Percentiles rank a stretch among this genome's conserved stretches.
Conservation (phyloP, 73 alveolate genomes). For the Halteria grandinella region DNA sequence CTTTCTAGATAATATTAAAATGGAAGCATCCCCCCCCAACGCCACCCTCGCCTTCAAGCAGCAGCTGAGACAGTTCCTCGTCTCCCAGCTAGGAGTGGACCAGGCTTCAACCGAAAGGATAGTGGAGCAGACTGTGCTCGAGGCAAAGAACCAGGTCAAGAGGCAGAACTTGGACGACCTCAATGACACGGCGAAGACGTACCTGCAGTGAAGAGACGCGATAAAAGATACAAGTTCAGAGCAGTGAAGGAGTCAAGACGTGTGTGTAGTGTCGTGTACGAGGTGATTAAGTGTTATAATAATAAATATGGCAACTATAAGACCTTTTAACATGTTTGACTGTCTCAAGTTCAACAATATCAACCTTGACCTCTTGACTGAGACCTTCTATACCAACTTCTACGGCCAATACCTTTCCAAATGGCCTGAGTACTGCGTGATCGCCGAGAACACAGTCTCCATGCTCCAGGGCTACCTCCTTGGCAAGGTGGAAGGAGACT, state of each 20-base stretch:
- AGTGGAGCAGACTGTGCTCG: neutral
- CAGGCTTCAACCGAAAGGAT: neutral
- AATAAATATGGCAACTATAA: constrained; percentile 85
- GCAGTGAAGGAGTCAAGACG: too few relatives aligned
- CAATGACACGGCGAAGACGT: constrained; percentile 13
- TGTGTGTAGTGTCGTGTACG: too few relatives aligned
- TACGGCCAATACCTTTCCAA: constrained; percentile 94
- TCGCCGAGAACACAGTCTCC: constrained; percentile 88
- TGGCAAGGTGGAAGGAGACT: constrained; percentile 98
- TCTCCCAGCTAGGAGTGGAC: neutral
- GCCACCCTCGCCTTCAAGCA: too few relatives aligned
- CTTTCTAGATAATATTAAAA: too few relatives aligned
- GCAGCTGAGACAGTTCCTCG: neutral
- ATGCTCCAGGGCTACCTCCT: constrained; percentile 93
- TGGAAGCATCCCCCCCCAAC: too few relatives aligned
- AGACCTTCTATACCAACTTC: constrained; percentile 90
- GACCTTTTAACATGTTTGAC: constrained; percentile 93
- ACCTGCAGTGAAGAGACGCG: too few relatives aligned
- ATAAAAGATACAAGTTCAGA: too few relatives aligned
- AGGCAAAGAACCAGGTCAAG: neutral
- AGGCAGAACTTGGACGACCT: constrained; percentile 31
- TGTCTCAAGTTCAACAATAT: constrained; percentile 93
- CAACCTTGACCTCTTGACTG: constrained; percentile 93
- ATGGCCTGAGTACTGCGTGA: constrained; percentile 95
- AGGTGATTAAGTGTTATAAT: too few relatives aligned